Evolutionary conservation across 1,139 yeast species (phyloP), one percentile per base, ranked within the genome.

Genomic region (Saccharomycopsis phalli): DNA sequence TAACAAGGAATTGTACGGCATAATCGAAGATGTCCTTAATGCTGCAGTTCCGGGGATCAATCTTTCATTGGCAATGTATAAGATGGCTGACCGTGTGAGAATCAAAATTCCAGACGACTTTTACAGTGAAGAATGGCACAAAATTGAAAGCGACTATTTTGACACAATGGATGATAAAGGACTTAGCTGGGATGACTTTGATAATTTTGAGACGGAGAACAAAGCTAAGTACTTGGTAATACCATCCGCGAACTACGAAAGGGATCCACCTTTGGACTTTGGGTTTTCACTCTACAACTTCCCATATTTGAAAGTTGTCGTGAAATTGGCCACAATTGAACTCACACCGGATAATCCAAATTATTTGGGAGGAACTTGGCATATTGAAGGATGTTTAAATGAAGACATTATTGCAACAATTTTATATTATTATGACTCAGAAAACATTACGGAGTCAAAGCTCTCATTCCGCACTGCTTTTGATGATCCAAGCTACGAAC

Each of bases 281-380:
- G 31, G 27, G n/a, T 29, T 36, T 14, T 13, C 28, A 13, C 5
- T 21, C 18, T 11, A 31, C 19, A 19, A 22, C 25, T 34, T 27
- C 26, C 30, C 34, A 27, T n/a, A 27, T 14, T 30, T 34, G 13
- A 38, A 38, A 20, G 37, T 38, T n/a, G 34, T 38, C 30, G 41
- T 37, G 27, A 37, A 37, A 27, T 16, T 37, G 37, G 37, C 71
- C 19, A 61, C 63, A 46, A 68, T 68, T 41, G 65, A 63, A 38
- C 54, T 66, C 38, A 65, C 68, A 2, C 71, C 72, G 0, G 67
- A 65, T 33, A 58, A 58, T 16, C 68, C 70, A 8, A 42, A 34
- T 2, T 68, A 67, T 40, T 39, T 50, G 1, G 72, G 72, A 4
- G 71, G 72, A 0, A 48, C 65, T 3, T 67, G 72, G 72, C 72